Percentiles rank a stretch among this genome's conserved stretches.
Conservation (phyloP, 208 protist species). For the Tritrichomonas musculus region DNA sequence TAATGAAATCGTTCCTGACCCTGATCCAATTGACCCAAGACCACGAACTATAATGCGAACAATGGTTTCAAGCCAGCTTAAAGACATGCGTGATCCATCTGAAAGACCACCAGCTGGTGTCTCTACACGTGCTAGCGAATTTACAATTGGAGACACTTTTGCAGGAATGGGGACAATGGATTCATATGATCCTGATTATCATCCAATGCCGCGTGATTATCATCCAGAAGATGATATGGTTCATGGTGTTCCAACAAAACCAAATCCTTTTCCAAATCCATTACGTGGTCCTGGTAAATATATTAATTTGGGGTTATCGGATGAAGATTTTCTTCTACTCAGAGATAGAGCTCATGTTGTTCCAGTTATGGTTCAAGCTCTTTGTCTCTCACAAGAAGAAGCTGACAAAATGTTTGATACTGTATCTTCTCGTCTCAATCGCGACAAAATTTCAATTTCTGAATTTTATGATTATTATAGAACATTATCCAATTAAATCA, state of each 20-base stretch:
- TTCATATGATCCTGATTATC: not conserved
- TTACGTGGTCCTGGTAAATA: not conserved
- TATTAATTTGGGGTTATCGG: not conserved
- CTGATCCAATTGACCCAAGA: not conserved
- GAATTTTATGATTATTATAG: too few relatives aligned
- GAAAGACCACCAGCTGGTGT: not conserved
- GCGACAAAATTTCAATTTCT: not conserved
- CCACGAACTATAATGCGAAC: not conserved
- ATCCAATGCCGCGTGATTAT: not conserved
- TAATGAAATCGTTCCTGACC: not conserved
- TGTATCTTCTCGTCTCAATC: not conserved
- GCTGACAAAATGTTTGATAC: not conserved
- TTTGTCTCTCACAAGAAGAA: not conserved
- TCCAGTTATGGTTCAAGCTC: conserved; percentile 7
- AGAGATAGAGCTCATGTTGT: conserved; percentile 10
- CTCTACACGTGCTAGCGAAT: not conserved
- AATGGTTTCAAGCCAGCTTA: not conserved
- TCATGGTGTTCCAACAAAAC: not conserved
- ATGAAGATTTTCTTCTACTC: not conserved
- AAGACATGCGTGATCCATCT: not conserved
- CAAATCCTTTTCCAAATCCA: conserved; percentile 7
- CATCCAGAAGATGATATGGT: not conserved
- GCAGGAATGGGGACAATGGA: not conserved
- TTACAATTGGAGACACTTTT: conserved; percentile 6
- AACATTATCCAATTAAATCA: too few relatives aligned